phyloP scores from a whole-genome alignment of 257 asterid genomes.

The Solanum rostratum region DNA sequence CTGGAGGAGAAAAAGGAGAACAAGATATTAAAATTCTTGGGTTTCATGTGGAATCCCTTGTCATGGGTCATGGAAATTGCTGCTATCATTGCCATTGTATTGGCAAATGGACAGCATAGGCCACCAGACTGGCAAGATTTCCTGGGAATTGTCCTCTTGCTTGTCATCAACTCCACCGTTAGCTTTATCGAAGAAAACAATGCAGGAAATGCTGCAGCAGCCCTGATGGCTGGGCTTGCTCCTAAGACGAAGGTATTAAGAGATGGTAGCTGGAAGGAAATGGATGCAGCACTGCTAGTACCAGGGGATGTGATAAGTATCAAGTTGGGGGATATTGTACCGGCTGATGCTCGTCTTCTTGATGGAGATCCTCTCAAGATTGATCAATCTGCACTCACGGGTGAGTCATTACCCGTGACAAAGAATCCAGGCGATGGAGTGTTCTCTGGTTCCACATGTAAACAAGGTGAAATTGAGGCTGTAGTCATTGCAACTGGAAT shows the following conservation, averaged over 20 bases:
- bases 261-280: slow-evolving; percentile 52
- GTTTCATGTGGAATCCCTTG: slow-evolving; percentile 75
- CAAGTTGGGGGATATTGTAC: slow-evolving; percentile 64
- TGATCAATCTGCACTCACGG: slow-evolving; percentile 57
- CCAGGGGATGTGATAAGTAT: slow-evolving; percentile 68
- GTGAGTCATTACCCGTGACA: slow-evolving; percentile 46
- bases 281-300: slow-evolving; percentile 56
- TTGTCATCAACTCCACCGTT: slow-evolving; percentile 52
- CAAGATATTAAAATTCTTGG: slow-evolving; percentile 53
- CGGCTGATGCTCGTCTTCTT: slow-evolving; percentile 73
- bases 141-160: slow-evolving; percentile 39
- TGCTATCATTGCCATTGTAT: slow-evolving; percentile 55
- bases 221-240: slow-evolving; percentile 71
- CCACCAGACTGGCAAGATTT: slow-evolving; percentile 54
- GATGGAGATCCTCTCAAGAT: slow-evolving; percentile 72
- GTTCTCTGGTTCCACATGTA: slow-evolving; percentile 48
- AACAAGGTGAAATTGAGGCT: slow-evolving; percentile 55
- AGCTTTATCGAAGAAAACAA: slow-evolving; percentile 65
- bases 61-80: slow-evolving; percentile 85
- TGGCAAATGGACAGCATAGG: slow-evolving; percentile 50
- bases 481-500: slow-evolving; percentile 52
- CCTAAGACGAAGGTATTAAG: slow-evolving; percentile 66
- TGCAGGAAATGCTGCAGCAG: slow-evolving; percentile 76
- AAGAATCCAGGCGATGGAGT: slow-evolving; percentile 37
- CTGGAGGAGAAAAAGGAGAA: slow-evolving; percentile 82